Evolutionary conservation across 768 basidiomycete genomes (phyloP), one percentile per base, ranked within the genome.

Genomic region (Suillus lakei): DNA sequence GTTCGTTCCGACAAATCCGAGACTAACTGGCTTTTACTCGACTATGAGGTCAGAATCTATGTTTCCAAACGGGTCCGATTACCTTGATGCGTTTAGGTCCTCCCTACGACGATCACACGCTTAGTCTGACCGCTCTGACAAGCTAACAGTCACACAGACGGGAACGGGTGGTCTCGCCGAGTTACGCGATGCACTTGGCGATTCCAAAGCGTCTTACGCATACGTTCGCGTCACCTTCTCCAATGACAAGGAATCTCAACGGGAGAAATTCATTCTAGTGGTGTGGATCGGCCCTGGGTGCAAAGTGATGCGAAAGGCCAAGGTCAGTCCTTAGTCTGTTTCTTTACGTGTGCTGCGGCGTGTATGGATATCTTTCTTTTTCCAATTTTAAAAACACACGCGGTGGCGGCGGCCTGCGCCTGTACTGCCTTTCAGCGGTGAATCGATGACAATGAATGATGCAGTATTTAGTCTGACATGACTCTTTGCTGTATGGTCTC

Each of bases 261-360:
- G 96, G 65, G 92, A 96, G 83, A 98, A 97, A 84, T 93, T 94
- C 80, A 86, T 92, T 69, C 85, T 94, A 72, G 83, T 94, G 75
- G 84, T 87, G 53, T 94, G 92, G 92, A 95, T 94, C 78, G 93
- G 93, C 51, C 80, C 86, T 23, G 78, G 80, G 48, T 92, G 93
- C 79, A 95, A 94, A 80, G 85, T 96, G 68, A 95, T 97, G 95
- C 85, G 96, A 67, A 91, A 90, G 80, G 96, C 91, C 50, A 96
- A 95, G 88, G 92, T 93, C 64, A 69, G 85, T 78, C 44, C 61
- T 26, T 2, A 39, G 34, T 48, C 66, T 70, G 59, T 38, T 56
- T 46, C 60, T 68, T 68, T 68, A 71, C 70, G 71, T 72, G 54
- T 56, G 2, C 50, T 53, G 53, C 64, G 58, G 67, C 66, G 41